Evolutionary conservation across 2,329 filamentous ascomycete genomes (phyloP), one percentile per base, ranked within the genome.

Genomic region (Talaromyces sp.): DNA sequence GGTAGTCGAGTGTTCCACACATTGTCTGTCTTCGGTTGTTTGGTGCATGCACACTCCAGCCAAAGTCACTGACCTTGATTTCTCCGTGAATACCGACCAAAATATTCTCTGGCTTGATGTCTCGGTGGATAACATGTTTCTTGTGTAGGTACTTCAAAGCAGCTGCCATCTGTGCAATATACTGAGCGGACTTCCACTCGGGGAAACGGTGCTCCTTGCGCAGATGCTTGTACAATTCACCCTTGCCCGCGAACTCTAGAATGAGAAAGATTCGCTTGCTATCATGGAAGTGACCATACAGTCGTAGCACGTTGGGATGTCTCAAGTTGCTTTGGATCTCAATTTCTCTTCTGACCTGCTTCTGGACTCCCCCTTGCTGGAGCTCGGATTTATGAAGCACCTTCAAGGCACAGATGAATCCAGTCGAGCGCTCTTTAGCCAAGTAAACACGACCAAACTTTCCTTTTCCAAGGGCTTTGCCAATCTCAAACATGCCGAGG

Each of bases 91-190:
- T 93, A 15, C 94, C 94, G 34, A 98, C 90, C 25, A 98, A 85
- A 69, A 98, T 98, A 74, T 98, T 98, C 80, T 98, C 93, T 2
- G 93, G 93, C 83, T 98, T 98, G 81, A 98, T 98, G 73, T 98
- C 93, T 66, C 93, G 87, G 79, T 98, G 94, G 82, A 98, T 98
- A 71, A 98, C 91, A 77, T 97, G 93, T 82, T 98, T 98, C 77
- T 92, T 92, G 82, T 97, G 93, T 54, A 97, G 85, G 75, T 97
- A 98, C 71, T 89, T 89, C 71, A 97, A 82, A 0, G 93, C 93
- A 53, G 90, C 90, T n/a, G 91, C 91, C 91, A 95, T 95, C 78
- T 96, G 92, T 2, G 91, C 91, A 68, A 95, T 88, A 77, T 94
- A 96, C 79, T 93, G 90, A 29, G 91, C 91, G 8, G 92, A 91